Conservation (phyloP, 2,329 filamentous ascomycete species). For the Diaporthe sp. region DNA sequence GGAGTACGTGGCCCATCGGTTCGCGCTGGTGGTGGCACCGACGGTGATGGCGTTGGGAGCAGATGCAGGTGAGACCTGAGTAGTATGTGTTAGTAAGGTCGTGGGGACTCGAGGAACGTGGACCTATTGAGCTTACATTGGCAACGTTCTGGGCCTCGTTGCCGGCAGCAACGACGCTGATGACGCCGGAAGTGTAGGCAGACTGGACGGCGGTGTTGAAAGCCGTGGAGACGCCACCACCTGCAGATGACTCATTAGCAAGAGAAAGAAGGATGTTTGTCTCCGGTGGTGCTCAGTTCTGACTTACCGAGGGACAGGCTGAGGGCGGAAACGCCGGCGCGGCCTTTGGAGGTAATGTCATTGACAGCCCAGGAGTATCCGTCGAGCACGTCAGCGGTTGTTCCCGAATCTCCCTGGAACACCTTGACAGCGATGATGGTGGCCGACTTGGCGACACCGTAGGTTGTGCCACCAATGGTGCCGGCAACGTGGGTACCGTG, state of each 20-base stretch:
- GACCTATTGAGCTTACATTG: conserved; percentile 19
- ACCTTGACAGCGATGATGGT: conserved; percentile 47
- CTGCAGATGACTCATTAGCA: background rate
- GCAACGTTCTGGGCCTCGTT: conserved; percentile 48
- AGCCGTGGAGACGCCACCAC: conserved; percentile 37
- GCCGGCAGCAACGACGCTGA: conserved; percentile 55
- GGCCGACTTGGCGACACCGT: conserved; percentile 46
- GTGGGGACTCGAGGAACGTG: background rate
- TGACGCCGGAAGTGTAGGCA: conserved; percentile 48
- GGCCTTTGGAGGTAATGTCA: conserved; percentile 35
- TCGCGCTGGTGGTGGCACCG: conserved; percentile 48
- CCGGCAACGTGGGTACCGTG: conserved; percentile 49
- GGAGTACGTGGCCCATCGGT: conserved; percentile 51
- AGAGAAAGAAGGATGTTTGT: fast-evolving
- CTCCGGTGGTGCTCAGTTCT: fast-evolving
- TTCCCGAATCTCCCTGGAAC: conserved; percentile 31
- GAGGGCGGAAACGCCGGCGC: background rate
- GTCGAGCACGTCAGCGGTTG: conserved; percentile 37
- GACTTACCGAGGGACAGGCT: conserved; percentile 14
- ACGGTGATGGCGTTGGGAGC: conserved; percentile 53
- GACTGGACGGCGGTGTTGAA: conserved; percentile 51
- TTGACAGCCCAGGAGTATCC: conserved; percentile 40
- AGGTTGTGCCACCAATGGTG: conserved; percentile 43
- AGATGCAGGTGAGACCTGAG: conserved; percentile 48
- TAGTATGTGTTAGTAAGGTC: background rate